Evolutionary conservation across 768 basidiomycete genomes (phyloP).

Genomic region (Lactarius psammicola): DNA sequence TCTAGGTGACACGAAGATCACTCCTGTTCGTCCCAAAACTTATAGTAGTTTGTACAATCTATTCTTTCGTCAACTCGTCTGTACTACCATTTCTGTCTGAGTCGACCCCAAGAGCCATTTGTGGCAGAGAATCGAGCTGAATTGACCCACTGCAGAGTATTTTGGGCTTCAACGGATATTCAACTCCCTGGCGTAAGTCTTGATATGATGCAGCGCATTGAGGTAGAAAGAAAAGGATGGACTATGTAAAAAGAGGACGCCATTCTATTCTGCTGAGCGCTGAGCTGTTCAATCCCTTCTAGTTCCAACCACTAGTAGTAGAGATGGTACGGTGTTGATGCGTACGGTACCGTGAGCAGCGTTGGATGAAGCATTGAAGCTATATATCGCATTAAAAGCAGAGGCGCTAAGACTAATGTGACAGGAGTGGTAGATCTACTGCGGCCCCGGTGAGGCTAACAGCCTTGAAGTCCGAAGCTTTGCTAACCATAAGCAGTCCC

Average conservation of each 20-base stretch:
- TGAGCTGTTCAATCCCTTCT: slow-evolving; percentile 74
- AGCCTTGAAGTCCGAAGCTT: slow-evolving; percentile 57
- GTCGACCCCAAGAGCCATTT: too few relatives aligned
- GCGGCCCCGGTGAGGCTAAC: slow-evolving; percentile 30
- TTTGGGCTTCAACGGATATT: too few relatives aligned
- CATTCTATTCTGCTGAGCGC: neutral
- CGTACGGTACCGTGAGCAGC: slow-evolving; percentile 70
- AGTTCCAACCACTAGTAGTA: slow-evolving; percentile 94
- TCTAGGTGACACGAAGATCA: too few relatives aligned
- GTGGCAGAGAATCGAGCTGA: too few relatives aligned
- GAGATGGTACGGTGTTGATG: slow-evolving; percentile 79
- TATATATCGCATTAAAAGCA: neutral
- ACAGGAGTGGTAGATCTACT: slow-evolving; percentile 8
- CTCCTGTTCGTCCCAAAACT: too few relatives aligned
- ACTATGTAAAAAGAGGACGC: neutral
- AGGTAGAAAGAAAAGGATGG: neutral
- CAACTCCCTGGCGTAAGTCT: too few relatives aligned
- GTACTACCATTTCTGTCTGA: too few relatives aligned
- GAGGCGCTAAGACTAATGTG: slow-evolving; percentile 1
- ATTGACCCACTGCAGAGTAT: too few relatives aligned
- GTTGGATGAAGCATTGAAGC: neutral
- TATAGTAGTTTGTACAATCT: too few relatives aligned
- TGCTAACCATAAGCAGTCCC: slow-evolving; percentile 74
- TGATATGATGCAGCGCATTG: too few relatives aligned
- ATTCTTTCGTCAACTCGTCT: too few relatives aligned